phyloP scores from a whole-genome alignment of 148 eudicot species.

The Chenopodium quinoa region DNA sequence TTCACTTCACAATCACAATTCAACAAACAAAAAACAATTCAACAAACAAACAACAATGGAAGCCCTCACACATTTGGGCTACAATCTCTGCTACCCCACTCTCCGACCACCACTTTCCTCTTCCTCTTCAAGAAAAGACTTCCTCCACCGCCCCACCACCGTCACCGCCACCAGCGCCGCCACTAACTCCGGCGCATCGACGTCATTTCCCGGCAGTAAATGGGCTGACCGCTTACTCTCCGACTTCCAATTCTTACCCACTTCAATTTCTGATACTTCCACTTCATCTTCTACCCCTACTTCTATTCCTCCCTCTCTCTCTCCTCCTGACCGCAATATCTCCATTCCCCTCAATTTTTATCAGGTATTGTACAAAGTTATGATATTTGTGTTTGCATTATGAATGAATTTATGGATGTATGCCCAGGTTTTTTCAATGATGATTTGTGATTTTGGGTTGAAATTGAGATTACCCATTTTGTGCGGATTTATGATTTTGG shows the following conservation, averaged over 20 bases:
- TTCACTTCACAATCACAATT: not conserved
- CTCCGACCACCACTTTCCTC: constrained; percentile 19
- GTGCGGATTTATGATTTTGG: not conserved
- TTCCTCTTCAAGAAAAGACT: constrained; percentile 10
- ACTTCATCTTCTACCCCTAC: constrained; percentile 25
- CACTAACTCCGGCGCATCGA: constrained; percentile 17
- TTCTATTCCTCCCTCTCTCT: constrained; percentile 53
- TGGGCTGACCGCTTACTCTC: constrained; percentile 95
- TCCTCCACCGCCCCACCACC: constrained; percentile 8
- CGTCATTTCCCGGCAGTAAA: constrained; percentile 59
- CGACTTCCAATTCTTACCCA: constrained; percentile 82
- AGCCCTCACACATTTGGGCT: constrained; percentile 23
- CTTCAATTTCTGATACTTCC: constrained; percentile 28
- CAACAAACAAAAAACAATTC: not conserved
- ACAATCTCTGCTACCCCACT: constrained; percentile 26
- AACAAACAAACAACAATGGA: constrained; percentile 11
- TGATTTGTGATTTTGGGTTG: not conserved
- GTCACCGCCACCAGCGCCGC: constrained; percentile 20
- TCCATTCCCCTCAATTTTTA: constrained; percentile 84
- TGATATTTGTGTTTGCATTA: not conserved
- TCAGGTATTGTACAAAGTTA: constrained; percentile 22
- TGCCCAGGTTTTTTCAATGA: not conserved
- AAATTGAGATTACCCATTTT: not conserved
- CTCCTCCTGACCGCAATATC: constrained; percentile 71
- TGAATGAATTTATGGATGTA: not conserved